These are phyloP conservation scores for Poa annua DNA, from an alignment of 176 grass and related monocot species.

Conservation along the genomic window DNA sequence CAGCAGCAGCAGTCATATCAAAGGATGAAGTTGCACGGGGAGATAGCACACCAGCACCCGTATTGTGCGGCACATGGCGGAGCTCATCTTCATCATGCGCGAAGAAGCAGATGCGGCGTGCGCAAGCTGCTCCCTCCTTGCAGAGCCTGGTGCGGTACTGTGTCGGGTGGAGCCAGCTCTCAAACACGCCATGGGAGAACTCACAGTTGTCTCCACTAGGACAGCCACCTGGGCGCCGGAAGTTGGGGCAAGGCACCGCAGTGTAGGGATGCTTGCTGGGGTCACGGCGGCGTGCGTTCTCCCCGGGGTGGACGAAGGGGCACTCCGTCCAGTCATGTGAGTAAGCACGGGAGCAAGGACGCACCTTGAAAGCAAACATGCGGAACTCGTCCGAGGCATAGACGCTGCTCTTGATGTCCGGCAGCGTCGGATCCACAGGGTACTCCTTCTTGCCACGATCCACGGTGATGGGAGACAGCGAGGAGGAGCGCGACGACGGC, in stretches of 20 bases:
- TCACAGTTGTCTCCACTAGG: slow-evolving; percentile 73
- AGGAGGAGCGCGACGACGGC: slow-evolving; percentile 52
- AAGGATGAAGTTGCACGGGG: slow-evolving; percentile 71
- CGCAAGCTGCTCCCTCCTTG: slow-evolving; percentile 73
- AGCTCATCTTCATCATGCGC: slow-evolving; percentile 83
- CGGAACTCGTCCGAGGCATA: slow-evolving; percentile 88
- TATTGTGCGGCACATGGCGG: slow-evolving; percentile 68
- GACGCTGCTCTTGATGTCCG: slow-evolving; percentile 83
- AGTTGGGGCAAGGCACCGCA: slow-evolving; percentile 84
- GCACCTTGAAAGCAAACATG: slow-evolving; percentile 88
- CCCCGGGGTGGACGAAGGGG: slow-evolving; percentile 84
- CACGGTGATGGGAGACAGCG: slow-evolving; percentile 54
- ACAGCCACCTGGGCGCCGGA: slow-evolving; percentile 74
- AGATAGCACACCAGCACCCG: slow-evolving; percentile 59
- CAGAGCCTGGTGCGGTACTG: slow-evolving; percentile 94
- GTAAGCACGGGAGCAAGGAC: slow-evolving; percentile 84
- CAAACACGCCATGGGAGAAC: slow-evolving; percentile 88
- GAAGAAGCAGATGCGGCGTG: slow-evolving; percentile 87
- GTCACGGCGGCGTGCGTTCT: slow-evolving; percentile 85
- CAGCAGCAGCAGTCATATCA: slow-evolving; percentile 70
- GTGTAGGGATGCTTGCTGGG: slow-evolving; percentile 80
- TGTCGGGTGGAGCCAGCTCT: slow-evolving; percentile 93
- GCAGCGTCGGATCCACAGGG: slow-evolving; percentile 78
- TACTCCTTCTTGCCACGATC: slow-evolving; percentile 80
- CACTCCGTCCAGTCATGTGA: slow-evolving; percentile 96